Conservation (phyloP, 352 stramenopile genomes). For the Aphanomyces euteiches region DNA sequence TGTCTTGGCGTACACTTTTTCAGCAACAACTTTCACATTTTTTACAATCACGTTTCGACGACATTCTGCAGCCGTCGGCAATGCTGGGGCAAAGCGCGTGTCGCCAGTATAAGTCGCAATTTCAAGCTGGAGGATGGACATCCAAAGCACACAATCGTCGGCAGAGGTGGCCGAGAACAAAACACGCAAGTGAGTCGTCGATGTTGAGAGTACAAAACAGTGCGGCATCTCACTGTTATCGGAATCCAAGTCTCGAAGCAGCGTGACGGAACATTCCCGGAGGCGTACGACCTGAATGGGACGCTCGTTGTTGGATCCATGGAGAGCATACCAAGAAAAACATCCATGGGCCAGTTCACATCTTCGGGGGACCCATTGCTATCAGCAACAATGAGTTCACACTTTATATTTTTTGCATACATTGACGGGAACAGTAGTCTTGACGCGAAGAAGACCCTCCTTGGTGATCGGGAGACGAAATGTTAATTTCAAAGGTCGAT, state of each 20-base stretch:
- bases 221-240: slow-evolving; percentile 19
- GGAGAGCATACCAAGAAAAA: slow-evolving; percentile 8
- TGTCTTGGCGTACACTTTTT: slow-evolving; percentile 10
- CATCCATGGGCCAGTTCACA: background rate
- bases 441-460: slow-evolving; percentile 14
- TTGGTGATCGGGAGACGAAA: slow-evolving; percentile 28
- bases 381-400: background rate
- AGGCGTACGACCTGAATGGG: slow-evolving; percentile 7
- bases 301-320: background rate
- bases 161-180: slow-evolving; percentile 12
- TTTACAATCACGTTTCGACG: slow-evolving; percentile 10
- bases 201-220: slow-evolving; percentile 21
- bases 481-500: slow-evolving; percentile 15
- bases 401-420: background rate
- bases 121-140: slow-evolving; percentile 19
- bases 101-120: slow-evolving; percentile 17
- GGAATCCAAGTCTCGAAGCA: slow-evolving; percentile 9
- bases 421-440: slow-evolving; percentile 5
- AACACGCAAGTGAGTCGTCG: background rate
- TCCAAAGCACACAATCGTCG: slow-evolving; percentile 27
- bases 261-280: slow-evolving; percentile 5
- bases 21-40: slow-evolving; percentile 7
- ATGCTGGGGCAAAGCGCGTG: background rate
- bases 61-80: background rate
- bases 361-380: slow-evolving; percentile 29